Evolutionary conservation across 345 rosid species (phyloP), one percentile per base, ranked within the genome.

Genomic region (Salix viminalis): DNA sequence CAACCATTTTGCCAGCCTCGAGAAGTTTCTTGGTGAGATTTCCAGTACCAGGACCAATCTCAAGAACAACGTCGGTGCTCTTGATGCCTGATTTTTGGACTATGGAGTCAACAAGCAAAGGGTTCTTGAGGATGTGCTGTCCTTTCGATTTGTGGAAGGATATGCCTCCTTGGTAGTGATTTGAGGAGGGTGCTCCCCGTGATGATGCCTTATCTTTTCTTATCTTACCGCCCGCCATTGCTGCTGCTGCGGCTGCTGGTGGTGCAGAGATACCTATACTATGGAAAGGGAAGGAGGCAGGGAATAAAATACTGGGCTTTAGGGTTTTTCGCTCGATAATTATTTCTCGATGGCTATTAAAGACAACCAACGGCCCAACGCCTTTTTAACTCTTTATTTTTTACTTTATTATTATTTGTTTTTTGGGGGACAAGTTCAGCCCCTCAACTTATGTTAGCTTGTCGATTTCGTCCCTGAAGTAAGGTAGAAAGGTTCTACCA

Each of bases 21-120:
- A 92, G 89, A 75, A 94, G 98, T 87, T 92, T 94, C 88, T 86
- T 91, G 18, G 98, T 94, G n/a, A 94, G 88, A 67, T 94, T 92
- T 30, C 97, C 98, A 23, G 98, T 92, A 80, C 94, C 96, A 4
- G 98, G 97, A 76, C 96, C 94, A 65, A 94, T 94, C 86, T 94
- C 96, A 62, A 94, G 97, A 66, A 94, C 86, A 74, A 88, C 88
- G 73, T 94, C 97, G 42, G 94, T 94, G 84, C 84, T 74, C 81
- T 90, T 90, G 79, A 94, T 92, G 34, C 97, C 96, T 13, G 94
- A 90, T 77, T 91, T 94, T 81, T 94, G 92, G 48, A 94, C 94
- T 4, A 94, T 92, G 46, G 92, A 72, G 80, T 92, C 97, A 1
- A 94, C 98, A 9, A 94, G 85, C 56, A 92, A 50, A 26, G 98